Percentiles rank a stretch among this genome's conserved stretches.
Evolutionary conservation across 1,139 yeast genomes (phyloP).

Genomic region (Pichia sorboxylosa): DNA sequence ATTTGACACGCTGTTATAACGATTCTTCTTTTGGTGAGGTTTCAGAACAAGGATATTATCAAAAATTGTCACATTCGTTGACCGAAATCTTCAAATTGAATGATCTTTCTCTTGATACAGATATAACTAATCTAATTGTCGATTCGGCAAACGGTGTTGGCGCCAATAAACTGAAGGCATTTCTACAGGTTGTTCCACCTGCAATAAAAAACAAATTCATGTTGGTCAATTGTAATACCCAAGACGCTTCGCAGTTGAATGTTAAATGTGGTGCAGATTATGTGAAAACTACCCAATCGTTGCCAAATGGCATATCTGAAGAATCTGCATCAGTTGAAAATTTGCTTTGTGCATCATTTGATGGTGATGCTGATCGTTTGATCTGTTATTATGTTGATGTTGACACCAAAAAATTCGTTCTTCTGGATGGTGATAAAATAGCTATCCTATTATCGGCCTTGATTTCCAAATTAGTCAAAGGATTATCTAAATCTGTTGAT

Average conservation of each 20-base stretch:
- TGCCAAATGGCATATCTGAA: slow-evolving; percentile 48
- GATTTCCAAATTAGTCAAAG: slow-evolving; percentile 12
- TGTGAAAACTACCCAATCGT: slow-evolving; percentile 77
- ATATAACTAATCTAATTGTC: slow-evolving; percentile 40
- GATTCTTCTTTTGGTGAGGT: slow-evolving; percentile 52
- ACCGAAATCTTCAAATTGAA: slow-evolving; percentile 15
- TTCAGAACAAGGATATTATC: slow-evolving; percentile 60
- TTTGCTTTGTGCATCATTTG: slow-evolving; percentile 68
- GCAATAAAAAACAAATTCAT: slow-evolving; percentile 26
- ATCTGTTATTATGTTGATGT: slow-evolving; percentile 57
- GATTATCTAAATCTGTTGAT: slow-evolving; percentile 12
- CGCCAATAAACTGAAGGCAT: slow-evolving; percentile 48
- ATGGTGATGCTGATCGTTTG: slow-evolving; percentile 95
- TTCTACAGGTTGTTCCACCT: slow-evolving; percentile 30
- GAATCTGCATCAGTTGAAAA: slow-evolving; percentile 22
- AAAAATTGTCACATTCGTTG: slow-evolving; percentile 36
- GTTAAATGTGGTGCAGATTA: slow-evolving; percentile 88
- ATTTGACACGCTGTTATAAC: slow-evolving; percentile 63
- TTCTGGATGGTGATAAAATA: slow-evolving; percentile 90
- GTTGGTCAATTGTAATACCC: slow-evolving; percentile 47
- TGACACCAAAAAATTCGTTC: slow-evolving; percentile 39
- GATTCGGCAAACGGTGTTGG: slow-evolving; percentile 97
- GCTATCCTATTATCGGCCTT: slow-evolving; percentile 68
- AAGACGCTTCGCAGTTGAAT: slow-evolving; percentile 51
- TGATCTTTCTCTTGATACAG: slow-evolving; percentile 23